Percentiles rank a stretch among this genome's conserved stretches.
Conservation (phyloP, 1,284 basidiomycete species). For the Melampsora larici-populina region DNA sequence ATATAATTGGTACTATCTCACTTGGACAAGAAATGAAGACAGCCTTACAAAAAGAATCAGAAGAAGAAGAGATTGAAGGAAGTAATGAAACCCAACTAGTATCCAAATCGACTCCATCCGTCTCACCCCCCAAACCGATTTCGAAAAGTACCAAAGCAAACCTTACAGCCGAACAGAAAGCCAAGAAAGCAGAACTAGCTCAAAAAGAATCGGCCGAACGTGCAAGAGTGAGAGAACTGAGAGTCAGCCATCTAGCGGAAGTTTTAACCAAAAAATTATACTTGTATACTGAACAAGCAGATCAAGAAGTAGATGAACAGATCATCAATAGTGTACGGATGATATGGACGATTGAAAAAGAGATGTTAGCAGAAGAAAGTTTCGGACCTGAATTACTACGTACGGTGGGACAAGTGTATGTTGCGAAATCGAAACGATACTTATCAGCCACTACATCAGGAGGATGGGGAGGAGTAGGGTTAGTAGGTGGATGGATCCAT, state of each 20-base stretch:
- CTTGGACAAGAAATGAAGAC: slow-evolving; percentile 87
- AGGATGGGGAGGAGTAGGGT: slow-evolving; percentile 67
- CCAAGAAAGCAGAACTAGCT: slow-evolving; percentile 52
- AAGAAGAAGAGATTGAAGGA: slow-evolving; percentile 63
- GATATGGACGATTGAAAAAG: slow-evolving; percentile 53
- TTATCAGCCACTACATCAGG: slow-evolving; percentile 65
- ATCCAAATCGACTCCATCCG: slow-evolving; percentile 11
- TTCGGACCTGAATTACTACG: slow-evolving; percentile 91
- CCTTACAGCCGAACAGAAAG: slow-evolving; percentile 46
- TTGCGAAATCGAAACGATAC: slow-evolving; percentile 62
- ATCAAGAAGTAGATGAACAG: slow-evolving; percentile 29
- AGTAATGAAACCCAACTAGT: slow-evolving; percentile 26
- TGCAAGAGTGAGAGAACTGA: slow-evolving; percentile 50
- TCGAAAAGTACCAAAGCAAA: slow-evolving; percentile 3
- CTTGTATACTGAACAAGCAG: slow-evolving; percentile 49
- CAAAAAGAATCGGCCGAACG: slow-evolving; percentile 49
- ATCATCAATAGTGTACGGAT: slow-evolving; percentile 46
- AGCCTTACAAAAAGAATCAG: slow-evolving; percentile 86
- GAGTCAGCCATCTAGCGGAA: slow-evolving; percentile 51
- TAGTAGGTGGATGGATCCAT: slow-evolving; percentile 77
- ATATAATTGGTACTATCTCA: slow-evolving; percentile 58
- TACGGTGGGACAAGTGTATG: slow-evolving; percentile 85
- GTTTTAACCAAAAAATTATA: slow-evolving; percentile 52
- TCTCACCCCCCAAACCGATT: background rate
- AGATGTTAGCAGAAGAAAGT: slow-evolving; percentile 78